Percentiles rank a stretch among this genome's conserved stretches.
Evolutionary conservation across 1,139 yeast genomes (phyloP).

Genomic region (Saccharomyces hybrid): DNA sequence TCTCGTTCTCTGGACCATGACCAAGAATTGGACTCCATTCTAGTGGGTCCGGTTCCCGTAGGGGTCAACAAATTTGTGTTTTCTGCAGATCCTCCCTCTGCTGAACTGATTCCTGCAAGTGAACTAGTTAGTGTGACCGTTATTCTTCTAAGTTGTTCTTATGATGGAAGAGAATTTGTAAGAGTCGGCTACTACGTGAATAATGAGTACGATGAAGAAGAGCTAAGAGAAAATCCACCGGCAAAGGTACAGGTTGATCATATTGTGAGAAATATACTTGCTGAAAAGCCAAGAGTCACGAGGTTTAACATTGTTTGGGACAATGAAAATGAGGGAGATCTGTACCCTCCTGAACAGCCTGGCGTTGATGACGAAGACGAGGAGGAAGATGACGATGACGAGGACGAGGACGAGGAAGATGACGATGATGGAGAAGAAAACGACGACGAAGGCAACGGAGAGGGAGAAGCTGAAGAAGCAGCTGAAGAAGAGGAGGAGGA

Average conservation of each 20-base stretch:
- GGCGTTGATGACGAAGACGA: constrained; percentile 51
- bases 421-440: constrained; percentile 41
- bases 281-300: constrained; percentile 96
- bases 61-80: constrained; percentile 91
- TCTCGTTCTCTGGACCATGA: constrained; percentile 91
- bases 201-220: constrained; percentile 92
- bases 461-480: constrained; percentile 32
- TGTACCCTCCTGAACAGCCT: constrained; percentile 72
- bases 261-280: constrained; percentile 87
- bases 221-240: constrained; percentile 89
- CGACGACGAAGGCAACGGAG: constrained; percentile 37
- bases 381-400: constrained; percentile 51
- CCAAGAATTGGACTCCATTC: constrained; percentile 87
- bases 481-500: constrained; percentile 36
- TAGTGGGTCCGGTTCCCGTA: constrained; percentile 97
- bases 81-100: constrained; percentile 94
- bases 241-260: constrained; percentile 84
- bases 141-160: constrained; percentile 82
- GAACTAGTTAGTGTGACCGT: constrained; percentile 95
- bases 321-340: constrained; percentile 50
- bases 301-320: constrained; percentile 96
- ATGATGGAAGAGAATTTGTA: constrained; percentile 89
- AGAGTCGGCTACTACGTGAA: constrained; percentile 96
- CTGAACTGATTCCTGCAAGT: constrained; percentile 90
- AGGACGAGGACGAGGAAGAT: constrained; percentile 46